Conservation (phyloP, 1,284 basidiomycete genomes). For the Wolfiporia cocos region DNA sequence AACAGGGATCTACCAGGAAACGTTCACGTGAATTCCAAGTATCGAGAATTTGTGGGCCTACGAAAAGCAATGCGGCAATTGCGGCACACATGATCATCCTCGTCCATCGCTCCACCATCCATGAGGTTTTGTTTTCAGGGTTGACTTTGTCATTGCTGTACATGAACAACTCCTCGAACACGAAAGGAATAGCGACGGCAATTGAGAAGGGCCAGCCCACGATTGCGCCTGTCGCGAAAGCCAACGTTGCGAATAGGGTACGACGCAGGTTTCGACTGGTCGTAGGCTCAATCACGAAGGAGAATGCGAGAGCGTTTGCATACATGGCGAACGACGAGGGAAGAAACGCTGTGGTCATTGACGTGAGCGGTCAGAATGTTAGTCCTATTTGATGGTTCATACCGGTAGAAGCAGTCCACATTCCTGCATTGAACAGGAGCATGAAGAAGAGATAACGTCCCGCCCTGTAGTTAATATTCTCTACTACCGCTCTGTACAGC, state of each 20-base stretch:
- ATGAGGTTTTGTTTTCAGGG: conserved; percentile 38
- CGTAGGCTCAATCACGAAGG: conserved; percentile 71
- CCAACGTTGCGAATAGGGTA: conserved; percentile 58
- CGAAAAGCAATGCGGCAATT: conserved; percentile 60
- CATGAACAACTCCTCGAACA: conserved; percentile 86
- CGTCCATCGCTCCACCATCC: conserved; percentile 59
- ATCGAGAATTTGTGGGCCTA: too few relatives aligned
- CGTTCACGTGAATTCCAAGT: too few relatives aligned
- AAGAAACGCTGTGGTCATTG: conserved; percentile 80
- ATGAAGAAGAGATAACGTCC: conserved; percentile 90
- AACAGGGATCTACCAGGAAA: conserved; percentile 80
- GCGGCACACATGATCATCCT: conserved; percentile 56
- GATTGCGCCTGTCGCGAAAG: conserved; percentile 81
- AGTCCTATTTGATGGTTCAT: too few relatives aligned
- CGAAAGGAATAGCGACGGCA: conserved; percentile 83
- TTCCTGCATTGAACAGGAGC: conserved; percentile 81
- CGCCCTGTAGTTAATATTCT: conserved; percentile 82
- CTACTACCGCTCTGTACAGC: conserved; percentile 79
- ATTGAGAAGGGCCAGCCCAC: conserved; percentile 96
- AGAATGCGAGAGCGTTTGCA: conserved; percentile 76
- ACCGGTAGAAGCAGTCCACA: conserved; percentile 90
- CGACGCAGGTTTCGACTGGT: conserved; percentile 48
- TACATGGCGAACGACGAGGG: conserved; percentile 97
- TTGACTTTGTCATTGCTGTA: conserved; percentile 69
- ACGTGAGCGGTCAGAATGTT: too few relatives aligned